Percentiles rank a stretch among this genome's conserved stretches.
Conservation (phyloP, 345 rosid genomes). For the Bruguiera gymnorhiza region DNA sequence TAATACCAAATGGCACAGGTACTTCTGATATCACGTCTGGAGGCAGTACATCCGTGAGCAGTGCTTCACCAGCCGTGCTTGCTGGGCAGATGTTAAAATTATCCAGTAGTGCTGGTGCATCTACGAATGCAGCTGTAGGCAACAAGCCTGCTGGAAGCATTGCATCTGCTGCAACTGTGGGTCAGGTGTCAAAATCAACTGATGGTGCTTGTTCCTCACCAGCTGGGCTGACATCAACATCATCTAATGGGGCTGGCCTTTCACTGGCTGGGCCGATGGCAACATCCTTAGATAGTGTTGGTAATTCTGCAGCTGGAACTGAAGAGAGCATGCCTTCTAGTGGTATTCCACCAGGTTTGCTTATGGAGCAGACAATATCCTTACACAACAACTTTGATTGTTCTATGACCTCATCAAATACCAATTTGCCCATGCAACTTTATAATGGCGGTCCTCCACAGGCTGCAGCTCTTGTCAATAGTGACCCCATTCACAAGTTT, state of each 20-base stretch:
- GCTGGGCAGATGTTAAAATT: slow-evolving; percentile 16
- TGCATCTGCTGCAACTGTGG: not conserved
- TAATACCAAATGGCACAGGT: slow-evolving; percentile 9
- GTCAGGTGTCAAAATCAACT: not conserved
- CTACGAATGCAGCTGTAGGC: slow-evolving; percentile 17
- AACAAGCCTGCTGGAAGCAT: not conserved
- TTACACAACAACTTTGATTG: slow-evolving; percentile 9
- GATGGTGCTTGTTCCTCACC: not conserved
- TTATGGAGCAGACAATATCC: slow-evolving; percentile 1
- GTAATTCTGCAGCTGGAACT: slow-evolving; percentile 21
- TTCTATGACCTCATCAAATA: slow-evolving; percentile 15
- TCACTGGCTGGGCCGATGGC: slow-evolving; percentile 10
- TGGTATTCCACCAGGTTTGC: not conserved
- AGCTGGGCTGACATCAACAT: not conserved
- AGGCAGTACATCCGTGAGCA: slow-evolving; percentile 15
- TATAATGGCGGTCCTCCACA: slow-evolving; percentile 22
- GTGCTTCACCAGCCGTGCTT: slow-evolving; percentile 17
- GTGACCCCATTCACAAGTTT: slow-evolving; percentile 9
- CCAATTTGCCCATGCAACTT: slow-evolving; percentile 22
- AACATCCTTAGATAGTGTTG: slow-evolving; percentile 10
- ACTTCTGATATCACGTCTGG: slow-evolving; percentile 19
- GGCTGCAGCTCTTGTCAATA: slow-evolving; percentile 9
- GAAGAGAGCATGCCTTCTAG: slow-evolving; percentile 6
- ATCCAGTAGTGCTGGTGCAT: slow-evolving; percentile 14
- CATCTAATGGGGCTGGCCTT: not conserved